These are phyloP conservation scores for Austroboletus rostrupii DNA, from an alignment of 1,284 basidiomycete species.

Conservation along the genomic window DNA sequence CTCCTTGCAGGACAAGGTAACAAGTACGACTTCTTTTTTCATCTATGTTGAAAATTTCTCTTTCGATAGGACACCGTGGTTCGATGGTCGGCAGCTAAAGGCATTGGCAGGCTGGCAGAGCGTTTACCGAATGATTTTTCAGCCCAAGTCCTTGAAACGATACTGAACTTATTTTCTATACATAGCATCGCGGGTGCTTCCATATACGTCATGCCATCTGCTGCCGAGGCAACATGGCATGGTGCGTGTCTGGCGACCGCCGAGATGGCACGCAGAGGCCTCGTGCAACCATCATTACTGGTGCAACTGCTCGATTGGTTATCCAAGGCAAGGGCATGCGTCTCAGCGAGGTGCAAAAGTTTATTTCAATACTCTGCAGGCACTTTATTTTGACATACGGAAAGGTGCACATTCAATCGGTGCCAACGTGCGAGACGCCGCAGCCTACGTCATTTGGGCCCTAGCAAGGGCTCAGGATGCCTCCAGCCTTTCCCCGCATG, in stretches of 20 bases:
- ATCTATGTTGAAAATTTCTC: not conserved
- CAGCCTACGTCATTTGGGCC: constrained; percentile 94
- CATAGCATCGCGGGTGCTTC: constrained; percentile 57
- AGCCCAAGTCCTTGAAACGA: constrained; percentile 77
- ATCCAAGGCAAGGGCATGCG: constrained; percentile 54
- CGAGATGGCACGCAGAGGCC: constrained; percentile 82
- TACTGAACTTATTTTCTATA: constrained; percentile 68
- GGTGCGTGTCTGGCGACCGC: constrained; percentile 91
- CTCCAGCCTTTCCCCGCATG: constrained; percentile 58
- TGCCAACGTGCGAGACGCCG: constrained; percentile 91
- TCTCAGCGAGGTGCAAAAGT: constrained; percentile 7
- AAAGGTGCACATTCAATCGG: constrained; percentile 92
- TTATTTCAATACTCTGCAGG: constrained; percentile 45
- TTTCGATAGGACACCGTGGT: constrained; percentile 82
- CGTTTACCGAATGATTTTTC: constrained; percentile 75
- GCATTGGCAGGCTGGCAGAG: constrained; percentile 81
- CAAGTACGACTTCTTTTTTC: constrained; percentile 4
- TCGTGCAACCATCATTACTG: constrained; percentile 59
- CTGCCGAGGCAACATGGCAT: constrained; percentile 89
- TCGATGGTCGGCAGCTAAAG: constrained; percentile 94
- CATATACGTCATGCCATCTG: constrained; percentile 68
- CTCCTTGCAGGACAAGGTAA: constrained; percentile 79
- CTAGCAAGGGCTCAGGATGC: constrained; percentile 75
- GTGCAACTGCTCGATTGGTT: constrained; percentile 72
- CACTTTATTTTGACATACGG: constrained; percentile 87